Percentiles rank a stretch among this genome's conserved stretches.
phyloP scores from a whole-genome alignment of 805 yeast species.

The Teunomyces aglyptinius region DNA sequence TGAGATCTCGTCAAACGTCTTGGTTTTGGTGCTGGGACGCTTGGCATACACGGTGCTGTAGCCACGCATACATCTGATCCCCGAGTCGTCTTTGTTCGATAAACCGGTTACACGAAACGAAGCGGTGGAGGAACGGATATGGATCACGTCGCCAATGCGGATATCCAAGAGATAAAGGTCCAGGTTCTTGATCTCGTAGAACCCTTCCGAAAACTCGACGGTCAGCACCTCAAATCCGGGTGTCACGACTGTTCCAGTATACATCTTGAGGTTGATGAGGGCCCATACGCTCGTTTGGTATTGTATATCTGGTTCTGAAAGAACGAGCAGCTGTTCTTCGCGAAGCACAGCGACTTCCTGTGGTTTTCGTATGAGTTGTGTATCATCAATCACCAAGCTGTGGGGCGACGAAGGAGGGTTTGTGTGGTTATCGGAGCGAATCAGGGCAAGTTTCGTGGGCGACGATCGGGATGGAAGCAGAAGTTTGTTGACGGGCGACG shows the following conservation, averaged over 20 bases:
- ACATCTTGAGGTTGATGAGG: constrained; percentile 45
- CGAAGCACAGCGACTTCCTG: constrained; percentile 1
- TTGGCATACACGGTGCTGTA: constrained; percentile 48
- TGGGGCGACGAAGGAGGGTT: constrained; percentile 6
- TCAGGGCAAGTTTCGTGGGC: constrained; percentile 3
- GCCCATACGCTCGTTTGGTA: constrained; percentile 50
- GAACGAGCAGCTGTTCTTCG: constrained; percentile 8
- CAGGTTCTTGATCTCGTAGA: constrained; percentile 29
- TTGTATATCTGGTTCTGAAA: constrained; percentile 10
- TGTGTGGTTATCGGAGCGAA: not conserved
- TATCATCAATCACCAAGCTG: constrained; percentile 5
- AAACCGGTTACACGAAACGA: constrained; percentile 49
- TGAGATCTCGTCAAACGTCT: constrained; percentile 10
- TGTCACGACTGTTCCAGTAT: constrained; percentile 45
- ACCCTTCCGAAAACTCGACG: constrained; percentile 42
- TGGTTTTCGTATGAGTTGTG: not conserved
- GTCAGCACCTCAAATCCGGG: constrained; percentile 26
- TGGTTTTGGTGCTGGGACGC: constrained; percentile 15
- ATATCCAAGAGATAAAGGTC: constrained; percentile 51
- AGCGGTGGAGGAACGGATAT: constrained; percentile 27
- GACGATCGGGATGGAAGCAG: constrained; percentile 5
- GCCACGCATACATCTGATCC: constrained; percentile 59
- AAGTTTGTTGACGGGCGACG: constrained; percentile 21
- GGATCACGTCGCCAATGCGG: constrained; percentile 54
- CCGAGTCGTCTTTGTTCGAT: constrained; percentile 15